phyloP scores from a whole-genome alignment of 257 asterid species.

The Anisodus tanguticus region DNA sequence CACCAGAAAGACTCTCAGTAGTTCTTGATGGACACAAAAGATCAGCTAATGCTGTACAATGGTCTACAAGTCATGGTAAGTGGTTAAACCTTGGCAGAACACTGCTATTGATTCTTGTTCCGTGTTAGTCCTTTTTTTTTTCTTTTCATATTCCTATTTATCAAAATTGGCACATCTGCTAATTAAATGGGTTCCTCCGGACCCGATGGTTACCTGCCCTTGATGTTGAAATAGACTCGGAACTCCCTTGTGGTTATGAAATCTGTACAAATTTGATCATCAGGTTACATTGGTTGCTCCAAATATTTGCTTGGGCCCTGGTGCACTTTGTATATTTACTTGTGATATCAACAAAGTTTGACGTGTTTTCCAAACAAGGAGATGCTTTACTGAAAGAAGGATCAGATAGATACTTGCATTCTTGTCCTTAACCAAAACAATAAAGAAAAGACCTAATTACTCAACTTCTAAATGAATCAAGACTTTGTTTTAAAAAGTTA shows the following conservation, averaged over 20 bases:
- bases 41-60: constrained; percentile 76
- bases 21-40: constrained; percentile 71
- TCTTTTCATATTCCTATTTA: neutral
- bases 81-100: constrained; percentile 29
- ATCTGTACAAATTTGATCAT: neutral
- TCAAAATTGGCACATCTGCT: neutral
- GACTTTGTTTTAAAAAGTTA: neutral
- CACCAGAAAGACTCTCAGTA: constrained; percentile 48
- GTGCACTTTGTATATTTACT: constrained; percentile 5
- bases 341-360: neutral
- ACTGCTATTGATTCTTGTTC: neutral
- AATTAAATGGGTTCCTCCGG: neutral
- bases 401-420: neutral
- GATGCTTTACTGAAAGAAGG: neutral
- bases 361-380: neutral
- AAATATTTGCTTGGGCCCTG: neutral
- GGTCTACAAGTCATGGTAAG: constrained; percentile 82
- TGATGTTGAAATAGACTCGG: neutral
- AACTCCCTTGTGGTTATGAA: neutral
- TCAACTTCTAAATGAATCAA: neutral
- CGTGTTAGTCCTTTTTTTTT: neutral
- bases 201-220: neutral
- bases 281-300: neutral
- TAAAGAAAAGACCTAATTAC: neutral
- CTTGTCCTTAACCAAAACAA: constrained; percentile 15